Conservation (phyloP, 1,139 yeast species). For the Groenewaldozyma auringiensis region DNA sequence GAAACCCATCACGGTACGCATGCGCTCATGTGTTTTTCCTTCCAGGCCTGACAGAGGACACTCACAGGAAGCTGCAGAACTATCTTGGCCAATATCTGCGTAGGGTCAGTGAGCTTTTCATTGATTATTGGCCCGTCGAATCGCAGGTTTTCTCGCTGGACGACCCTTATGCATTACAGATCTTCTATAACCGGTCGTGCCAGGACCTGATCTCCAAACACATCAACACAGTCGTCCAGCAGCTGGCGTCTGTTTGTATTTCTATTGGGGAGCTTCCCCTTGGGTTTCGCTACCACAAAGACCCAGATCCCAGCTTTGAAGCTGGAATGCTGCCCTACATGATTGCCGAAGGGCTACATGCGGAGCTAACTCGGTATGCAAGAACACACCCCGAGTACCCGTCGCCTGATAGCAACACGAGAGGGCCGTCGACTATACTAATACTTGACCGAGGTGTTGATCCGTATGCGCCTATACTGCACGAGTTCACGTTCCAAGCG, state of each 20-base stretch:
- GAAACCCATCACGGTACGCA: slow-evolving; percentile 47
- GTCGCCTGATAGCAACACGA: slow-evolving; percentile 32
- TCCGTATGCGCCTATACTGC: slow-evolving; percentile 73
- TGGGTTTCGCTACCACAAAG: slow-evolving; percentile 51
- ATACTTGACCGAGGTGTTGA: slow-evolving; percentile 82
- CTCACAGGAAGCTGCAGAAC: slow-evolving; percentile 21
- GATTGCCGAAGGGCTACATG: slow-evolving; percentile 68
- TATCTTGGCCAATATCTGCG: slow-evolving; percentile 22
- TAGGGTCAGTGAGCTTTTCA: slow-evolving; percentile 21
- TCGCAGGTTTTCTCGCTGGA: slow-evolving; percentile 40
- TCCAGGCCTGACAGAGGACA: slow-evolving; percentile 38
- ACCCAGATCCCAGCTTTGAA: slow-evolving; percentile 23
- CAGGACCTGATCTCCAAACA: slow-evolving; percentile 52
- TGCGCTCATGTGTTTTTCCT: slow-evolving; percentile 51
- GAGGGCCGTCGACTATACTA: slow-evolving; percentile 67
- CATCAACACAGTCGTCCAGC: slow-evolving; percentile 49
- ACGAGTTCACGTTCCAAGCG: slow-evolving; percentile 91
- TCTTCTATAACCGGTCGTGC: slow-evolving; percentile 65
- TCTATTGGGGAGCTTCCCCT: slow-evolving; percentile 84
- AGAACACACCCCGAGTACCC: slow-evolving; percentile 58
- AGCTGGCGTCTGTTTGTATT: slow-evolving; percentile 64
- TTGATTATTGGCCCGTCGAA: slow-evolving; percentile 45
- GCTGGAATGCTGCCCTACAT: slow-evolving; percentile 63
- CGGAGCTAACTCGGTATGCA: slow-evolving; percentile 66
- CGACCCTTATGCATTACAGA: slow-evolving; percentile 50